These are phyloP conservation scores for Casaregolazyma lundiana DNA, from an alignment of 1,139 yeast genomes.

Conservation along the genomic window DNA sequence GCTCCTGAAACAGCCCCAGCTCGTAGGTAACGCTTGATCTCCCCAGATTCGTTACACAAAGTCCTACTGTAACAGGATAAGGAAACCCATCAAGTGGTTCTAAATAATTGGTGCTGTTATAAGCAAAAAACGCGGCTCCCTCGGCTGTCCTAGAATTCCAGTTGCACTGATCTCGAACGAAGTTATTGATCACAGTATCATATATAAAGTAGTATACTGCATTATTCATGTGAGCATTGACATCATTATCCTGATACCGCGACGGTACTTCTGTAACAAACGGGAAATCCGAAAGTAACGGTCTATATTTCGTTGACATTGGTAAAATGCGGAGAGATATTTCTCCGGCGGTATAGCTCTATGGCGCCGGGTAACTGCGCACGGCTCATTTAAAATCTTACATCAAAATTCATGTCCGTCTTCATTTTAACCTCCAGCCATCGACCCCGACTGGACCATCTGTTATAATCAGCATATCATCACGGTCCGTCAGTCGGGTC, in stretches of 20 bases:
- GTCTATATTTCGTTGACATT: conserved; percentile 11
- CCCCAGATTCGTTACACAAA: conserved; percentile 29
- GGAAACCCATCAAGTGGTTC: conserved; percentile 31
- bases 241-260: conserved; percentile 31
- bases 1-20: conserved; percentile 30
- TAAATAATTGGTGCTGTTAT: conserved; percentile 29
- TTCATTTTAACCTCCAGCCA: no score
- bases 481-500: background rate
- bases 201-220: conserved; percentile 29
- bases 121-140: conserved; percentile 29
- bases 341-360: background rate
- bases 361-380: no score
- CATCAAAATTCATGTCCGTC: no score
- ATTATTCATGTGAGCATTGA: conserved; percentile 32
- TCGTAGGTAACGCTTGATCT: conserved; percentile 30
- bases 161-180: conserved; percentile 27
- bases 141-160: conserved; percentile 19
- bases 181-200: conserved; percentile 29
- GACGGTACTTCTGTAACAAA: conserved; percentile 22
- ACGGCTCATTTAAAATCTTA: no score
- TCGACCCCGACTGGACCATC: no score
- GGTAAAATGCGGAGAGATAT: background rate
- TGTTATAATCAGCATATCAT: no score
- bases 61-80: conserved; percentile 26
- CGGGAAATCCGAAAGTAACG: conserved; percentile 24